Percentiles rank a stretch among this genome's conserved stretches.
phyloP scores from a whole-genome alignment of 2,329 filamentous ascomycete genomes.

The Ustulina deusta region DNA sequence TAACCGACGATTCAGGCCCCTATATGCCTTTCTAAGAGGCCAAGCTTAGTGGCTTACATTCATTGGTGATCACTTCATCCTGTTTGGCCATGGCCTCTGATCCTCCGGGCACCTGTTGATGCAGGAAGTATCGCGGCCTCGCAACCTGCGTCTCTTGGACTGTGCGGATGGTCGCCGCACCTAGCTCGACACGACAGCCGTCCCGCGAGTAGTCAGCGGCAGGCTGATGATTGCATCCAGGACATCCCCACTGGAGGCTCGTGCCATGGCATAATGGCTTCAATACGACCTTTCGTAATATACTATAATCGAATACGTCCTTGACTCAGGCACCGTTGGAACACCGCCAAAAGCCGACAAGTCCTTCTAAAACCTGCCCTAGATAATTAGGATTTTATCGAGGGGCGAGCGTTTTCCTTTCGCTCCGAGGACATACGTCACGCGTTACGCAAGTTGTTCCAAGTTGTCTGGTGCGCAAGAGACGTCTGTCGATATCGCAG shows the following conservation, averaged over 20 bases:
- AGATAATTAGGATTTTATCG: neutral
- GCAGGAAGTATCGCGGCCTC: slow-evolving; percentile 12
- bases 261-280: slow-evolving; percentile 17
- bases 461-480: neutral
- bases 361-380: slow-evolving; percentile 22
- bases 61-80: slow-evolving; percentile 31
- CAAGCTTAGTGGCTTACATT: slow-evolving; percentile 18
- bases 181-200: slow-evolving; percentile 24
- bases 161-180: slow-evolving; percentile 36
- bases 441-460: neutral
- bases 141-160: slow-evolving; percentile 27
- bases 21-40: slow-evolving; percentile 4
- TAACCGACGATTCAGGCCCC: slow-evolving; percentile 23
- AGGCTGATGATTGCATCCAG: slow-evolving; percentile 22
- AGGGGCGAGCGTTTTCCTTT: neutral
- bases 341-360: neutral
- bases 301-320: slow-evolving; percentile 5
- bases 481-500: neutral
- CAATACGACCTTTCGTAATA: slow-evolving; percentile 6
- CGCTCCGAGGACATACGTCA: neutral
- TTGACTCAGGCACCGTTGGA: slow-evolving; percentile 22
- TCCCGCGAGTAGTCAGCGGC: slow-evolving; percentile 23
- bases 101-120: slow-evolving; percentile 40
- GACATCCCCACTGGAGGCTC: slow-evolving; percentile 22
- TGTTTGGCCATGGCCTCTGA: slow-evolving; percentile 37